phyloP scores from a whole-genome alignment of 441 rosid genomes.

The Populus trichocarpa region DNA sequence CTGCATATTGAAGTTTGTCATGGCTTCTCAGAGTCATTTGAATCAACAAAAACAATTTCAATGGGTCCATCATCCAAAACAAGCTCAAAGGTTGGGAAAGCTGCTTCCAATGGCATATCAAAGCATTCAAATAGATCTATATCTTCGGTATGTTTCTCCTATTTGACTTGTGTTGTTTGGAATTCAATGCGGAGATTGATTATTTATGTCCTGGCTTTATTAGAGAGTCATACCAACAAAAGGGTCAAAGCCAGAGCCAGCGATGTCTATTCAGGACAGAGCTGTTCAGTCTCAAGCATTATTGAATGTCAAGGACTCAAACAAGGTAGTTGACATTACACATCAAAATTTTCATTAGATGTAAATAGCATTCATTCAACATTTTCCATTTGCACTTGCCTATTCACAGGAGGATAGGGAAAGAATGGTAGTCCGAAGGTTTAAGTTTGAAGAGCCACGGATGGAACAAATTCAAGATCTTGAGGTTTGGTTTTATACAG shows the following conservation, averaged over 20 bases:
- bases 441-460: constrained; percentile 94
- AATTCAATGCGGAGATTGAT: constrained; percentile 18
- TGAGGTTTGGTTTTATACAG: constrained; percentile 58
- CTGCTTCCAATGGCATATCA: constrained; percentile 60
- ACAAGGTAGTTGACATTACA: constrained; percentile 58
- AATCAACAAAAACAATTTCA: constrained; percentile 50
- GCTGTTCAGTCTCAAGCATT: constrained; percentile 87
- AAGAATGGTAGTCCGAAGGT: constrained; percentile 82
- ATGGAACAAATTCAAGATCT: constrained; percentile 97
- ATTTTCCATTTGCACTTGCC: constrained; percentile 6
- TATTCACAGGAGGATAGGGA: constrained; percentile 87
- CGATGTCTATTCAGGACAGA: constrained; percentile 71
- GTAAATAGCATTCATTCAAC: neutral
- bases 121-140: constrained; percentile 61
- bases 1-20: constrained; percentile 17
- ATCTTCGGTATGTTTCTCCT: constrained; percentile 52
- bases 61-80: constrained; percentile 54
- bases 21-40: constrained; percentile 51
- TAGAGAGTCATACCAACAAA: constrained; percentile 71
- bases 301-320: constrained; percentile 89
- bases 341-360: constrained; percentile 1
- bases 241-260: constrained; percentile 64
- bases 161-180: constrained; percentile 18
- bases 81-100: constrained; percentile 56
- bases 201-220: constrained; percentile 29